phyloP scores from a whole-genome alignment of 2,329 filamentous ascomycete species.

The Ramularia endophylla region DNA sequence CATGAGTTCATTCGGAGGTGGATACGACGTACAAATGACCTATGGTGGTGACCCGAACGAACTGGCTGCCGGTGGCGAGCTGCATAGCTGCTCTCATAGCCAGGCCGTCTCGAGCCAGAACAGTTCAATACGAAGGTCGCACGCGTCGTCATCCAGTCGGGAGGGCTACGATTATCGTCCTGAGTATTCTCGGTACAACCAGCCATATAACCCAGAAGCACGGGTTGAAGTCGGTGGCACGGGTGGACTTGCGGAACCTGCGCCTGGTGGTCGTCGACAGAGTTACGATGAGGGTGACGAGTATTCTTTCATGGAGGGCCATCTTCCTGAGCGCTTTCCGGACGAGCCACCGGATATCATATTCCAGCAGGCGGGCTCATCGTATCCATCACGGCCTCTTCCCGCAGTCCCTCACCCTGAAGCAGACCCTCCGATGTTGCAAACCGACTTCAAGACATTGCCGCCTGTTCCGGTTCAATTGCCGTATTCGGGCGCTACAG shows the following conservation, averaged over 20 bases:
- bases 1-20: constrained; percentile 67
- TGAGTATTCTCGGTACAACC: background rate
- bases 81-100: constrained; percentile 29
- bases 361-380: constrained; percentile 76
- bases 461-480: constrained; percentile 15
- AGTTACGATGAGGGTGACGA: constrained; percentile 96
- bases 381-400: constrained; percentile 46
- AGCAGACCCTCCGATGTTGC: constrained; percentile 30
- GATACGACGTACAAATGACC: constrained; percentile 56
- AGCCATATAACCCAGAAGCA: constrained; percentile 52
- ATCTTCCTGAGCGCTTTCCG: constrained; percentile 32
- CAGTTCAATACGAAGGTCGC: constrained; percentile 41
- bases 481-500: constrained; percentile 20
- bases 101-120: constrained; percentile 38
- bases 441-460: constrained; percentile 14
- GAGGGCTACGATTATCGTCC: constrained; percentile 41
- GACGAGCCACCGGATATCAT: constrained; percentile 80
- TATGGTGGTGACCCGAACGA: constrained; percentile 51
- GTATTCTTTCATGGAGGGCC: constrained; percentile 41
- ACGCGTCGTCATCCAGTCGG: constrained; percentile 36
- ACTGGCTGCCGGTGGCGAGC: constrained; percentile 32
- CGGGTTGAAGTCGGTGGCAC: constrained; percentile 83
- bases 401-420: constrained; percentile 58
- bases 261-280: constrained; percentile 56
- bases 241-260: constrained; percentile 78